Base-by-base conservation (phyloP, 1,284 basidiomycete species). In the Apiotrichum akiyoshidainum region DNA sequence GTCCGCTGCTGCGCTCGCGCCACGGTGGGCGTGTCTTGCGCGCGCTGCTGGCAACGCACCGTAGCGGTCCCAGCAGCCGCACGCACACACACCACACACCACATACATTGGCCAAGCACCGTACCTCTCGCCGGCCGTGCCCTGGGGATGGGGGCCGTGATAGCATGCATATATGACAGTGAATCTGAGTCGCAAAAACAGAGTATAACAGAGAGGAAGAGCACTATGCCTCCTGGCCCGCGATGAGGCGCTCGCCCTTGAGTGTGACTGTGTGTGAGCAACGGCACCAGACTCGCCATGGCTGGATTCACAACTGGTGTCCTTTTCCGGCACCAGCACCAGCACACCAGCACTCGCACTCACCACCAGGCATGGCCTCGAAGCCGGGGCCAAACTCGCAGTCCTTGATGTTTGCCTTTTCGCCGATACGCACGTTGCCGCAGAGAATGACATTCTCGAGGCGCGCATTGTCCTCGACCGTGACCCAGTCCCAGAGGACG, bases 351-450 rank as follows among this genome's bases (percentile, higher is more conserved):
- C 34, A 21, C n/a, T 44, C 26, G 49, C 52, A 70, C 83, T 71
- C 66, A 89, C 90, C 86, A 11, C 61, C 88, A 13, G 83, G 81
- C 45, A 82, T 81, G 22, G 93, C 87, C 68, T 92, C 89, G 69
- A 89, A 95, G 0, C 91, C 90, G 7, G 88, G 86, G 63, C 94
- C 93, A 3, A 93, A 88, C 42, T 97, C 86, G 73, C 91, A 94
- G 56, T 88, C 59, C 57, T 84, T 83, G 60, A 98, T 80, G 65
- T 88, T 86, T 1, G 88, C 86, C 71, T 89, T 90, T 44, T 83
- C 81, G 10, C 92, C 92, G 16, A 98, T 82, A 60, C 84, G 86
- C 0, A 89, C 92, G 63, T 87, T 87, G 58, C 85, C 86, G 16
- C 92, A 90, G 2, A 98, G 79, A 51, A 98, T 88, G 64, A 87